These are phyloP conservation scores for Pterocarpus santalinus DNA, from an alignment of 306 rosid genomes.

Conservation along the genomic window DNA sequence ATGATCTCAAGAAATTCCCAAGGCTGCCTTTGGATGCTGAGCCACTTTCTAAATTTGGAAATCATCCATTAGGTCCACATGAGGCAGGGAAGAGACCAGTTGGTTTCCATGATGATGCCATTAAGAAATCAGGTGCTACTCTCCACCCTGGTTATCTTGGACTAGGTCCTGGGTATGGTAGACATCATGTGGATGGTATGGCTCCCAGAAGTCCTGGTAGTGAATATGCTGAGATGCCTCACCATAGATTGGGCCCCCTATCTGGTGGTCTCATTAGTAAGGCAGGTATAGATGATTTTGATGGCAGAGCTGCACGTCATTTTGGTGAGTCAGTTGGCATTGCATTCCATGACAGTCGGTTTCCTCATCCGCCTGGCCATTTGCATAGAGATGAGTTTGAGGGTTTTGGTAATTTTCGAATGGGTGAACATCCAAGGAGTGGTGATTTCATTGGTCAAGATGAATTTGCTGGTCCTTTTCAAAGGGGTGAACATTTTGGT, in stretches of 20 bases:
- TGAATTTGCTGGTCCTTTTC: constrained; percentile 59
- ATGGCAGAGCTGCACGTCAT: constrained; percentile 70
- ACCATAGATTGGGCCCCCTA: constrained; percentile 56
- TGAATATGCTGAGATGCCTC: constrained; percentile 67
- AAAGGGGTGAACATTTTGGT: constrained; percentile 74
- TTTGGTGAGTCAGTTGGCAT: constrained; percentile 69
- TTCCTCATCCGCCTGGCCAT: constrained; percentile 68
- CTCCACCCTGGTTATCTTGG: constrained; percentile 68
- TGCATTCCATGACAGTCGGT: constrained; percentile 72
- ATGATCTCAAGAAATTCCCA: constrained; percentile 73
- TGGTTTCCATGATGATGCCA: constrained; percentile 62
- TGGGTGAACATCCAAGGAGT: constrained; percentile 74
- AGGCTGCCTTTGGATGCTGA: constrained; percentile 70
- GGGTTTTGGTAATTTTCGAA: constrained; percentile 70
- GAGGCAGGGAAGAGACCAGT: constrained; percentile 67
- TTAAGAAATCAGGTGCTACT: constrained; percentile 60
- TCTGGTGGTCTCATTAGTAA: constrained; percentile 64
- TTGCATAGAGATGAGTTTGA: constrained; percentile 81
- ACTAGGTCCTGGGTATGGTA: constrained; percentile 64
- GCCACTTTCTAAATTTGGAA: constrained; percentile 63
- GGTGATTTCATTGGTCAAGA: constrained; percentile 74
- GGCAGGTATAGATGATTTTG: constrained; percentile 71
- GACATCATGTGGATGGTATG: constrained; percentile 66
- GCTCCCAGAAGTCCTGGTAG: constrained; percentile 72
- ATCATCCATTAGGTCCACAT: constrained; percentile 60